phyloP scores from a whole-genome alignment of 805 yeast species.

The Metschnikowia santaceciliae region DNA sequence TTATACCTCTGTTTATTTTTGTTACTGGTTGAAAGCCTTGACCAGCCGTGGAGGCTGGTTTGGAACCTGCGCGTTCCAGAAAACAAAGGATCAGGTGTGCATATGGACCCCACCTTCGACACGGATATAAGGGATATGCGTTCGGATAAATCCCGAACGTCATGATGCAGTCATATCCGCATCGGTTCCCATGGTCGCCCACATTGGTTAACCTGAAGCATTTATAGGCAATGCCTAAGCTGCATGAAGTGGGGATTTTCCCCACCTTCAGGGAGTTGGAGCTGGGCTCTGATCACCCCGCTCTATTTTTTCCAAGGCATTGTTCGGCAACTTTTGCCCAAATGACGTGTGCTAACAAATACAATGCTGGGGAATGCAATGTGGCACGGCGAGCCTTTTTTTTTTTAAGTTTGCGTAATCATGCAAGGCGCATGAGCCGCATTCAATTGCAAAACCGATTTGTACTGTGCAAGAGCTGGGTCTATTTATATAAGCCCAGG shows the following conservation, averaged over 20 bases:
- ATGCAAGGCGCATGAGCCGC: conserved; percentile 1
- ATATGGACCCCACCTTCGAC: neutral
- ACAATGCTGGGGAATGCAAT: neutral
- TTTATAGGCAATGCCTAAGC: too few species aligned
- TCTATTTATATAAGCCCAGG: neutral
- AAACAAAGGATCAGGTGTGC: neutral
- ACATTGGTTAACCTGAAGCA: neutral
- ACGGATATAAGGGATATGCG: conserved; percentile 3
- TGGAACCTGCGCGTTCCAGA: neutral
- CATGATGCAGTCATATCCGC: neutral
- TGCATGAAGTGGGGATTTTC: neutral
- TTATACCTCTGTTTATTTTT: neutral
- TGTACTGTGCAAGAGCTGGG: neutral
- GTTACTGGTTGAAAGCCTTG: conserved; percentile 1
- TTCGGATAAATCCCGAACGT: neutral
- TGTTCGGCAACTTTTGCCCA: neutral
- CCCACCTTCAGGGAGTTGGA: neutral
- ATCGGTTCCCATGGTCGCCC: neutral
- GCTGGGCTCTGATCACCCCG: too few species aligned
- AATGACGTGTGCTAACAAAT: neutral
- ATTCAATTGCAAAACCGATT: conserved; percentile 2
- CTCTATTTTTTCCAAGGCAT: too few species aligned
- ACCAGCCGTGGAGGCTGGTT: neutral
- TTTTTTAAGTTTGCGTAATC: neutral
- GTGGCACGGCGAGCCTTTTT: neutral